Percentiles rank a stretch among this genome's conserved stretches.
Conservation (phyloP, 192 early-diverging fungal genomes). For the Rhizophagus sp. region DNA sequence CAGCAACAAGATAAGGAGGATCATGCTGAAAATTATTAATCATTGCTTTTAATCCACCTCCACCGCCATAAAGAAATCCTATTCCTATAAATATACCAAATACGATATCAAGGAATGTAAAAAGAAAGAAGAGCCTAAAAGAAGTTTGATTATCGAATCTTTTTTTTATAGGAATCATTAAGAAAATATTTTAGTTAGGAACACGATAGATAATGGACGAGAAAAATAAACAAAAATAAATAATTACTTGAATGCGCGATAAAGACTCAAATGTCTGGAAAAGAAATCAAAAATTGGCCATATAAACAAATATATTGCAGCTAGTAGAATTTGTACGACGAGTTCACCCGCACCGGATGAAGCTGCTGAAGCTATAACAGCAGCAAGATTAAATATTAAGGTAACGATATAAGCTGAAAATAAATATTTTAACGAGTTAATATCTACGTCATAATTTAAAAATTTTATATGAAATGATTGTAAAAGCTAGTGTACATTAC, state of each 20-base stretch:
- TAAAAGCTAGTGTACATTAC: not conserved
- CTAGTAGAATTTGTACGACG: not conserved
- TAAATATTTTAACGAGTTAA: not conserved
- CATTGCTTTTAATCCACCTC: slow-evolving; percentile 14
- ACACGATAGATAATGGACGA: not conserved
- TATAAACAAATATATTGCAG: not conserved
- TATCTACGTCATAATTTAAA: no score
- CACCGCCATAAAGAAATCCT: not conserved
- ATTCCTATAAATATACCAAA: slow-evolving; percentile 14
- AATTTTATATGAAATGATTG: no score
- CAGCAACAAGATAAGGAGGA: not conserved
- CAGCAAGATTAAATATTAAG: not conserved
- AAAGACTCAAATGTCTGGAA: not conserved
- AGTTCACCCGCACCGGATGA: not conserved
- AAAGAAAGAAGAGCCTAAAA: not conserved
- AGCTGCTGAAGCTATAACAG: not conserved
- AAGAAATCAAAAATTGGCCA: slow-evolving; percentile 11
- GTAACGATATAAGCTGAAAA: not conserved
- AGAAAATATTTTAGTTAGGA: not conserved
- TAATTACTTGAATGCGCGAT: slow-evolving; percentile 10
- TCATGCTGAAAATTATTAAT: not conserved
- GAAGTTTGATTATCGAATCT: not conserved
- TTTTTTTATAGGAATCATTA: not conserved
- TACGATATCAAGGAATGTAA: slow-evolving; percentile 2
- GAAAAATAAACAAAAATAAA: not conserved